phyloP scores from a whole-genome alignment of 2,329 filamentous ascomycete species.

The Paecilomyces dactylethromorphus region DNA sequence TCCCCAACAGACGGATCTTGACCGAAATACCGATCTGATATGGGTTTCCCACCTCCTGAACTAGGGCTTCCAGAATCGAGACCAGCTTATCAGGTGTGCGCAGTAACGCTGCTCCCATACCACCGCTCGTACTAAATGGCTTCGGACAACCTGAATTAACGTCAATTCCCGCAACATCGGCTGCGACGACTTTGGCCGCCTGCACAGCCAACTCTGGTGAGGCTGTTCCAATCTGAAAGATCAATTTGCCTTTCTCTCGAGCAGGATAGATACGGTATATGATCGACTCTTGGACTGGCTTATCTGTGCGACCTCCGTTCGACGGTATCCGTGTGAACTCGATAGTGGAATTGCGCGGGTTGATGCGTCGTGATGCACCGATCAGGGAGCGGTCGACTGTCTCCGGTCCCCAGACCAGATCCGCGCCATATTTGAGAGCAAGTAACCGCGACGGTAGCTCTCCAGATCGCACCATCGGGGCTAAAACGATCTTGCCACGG shows the following conservation, averaged over 20 bases:
- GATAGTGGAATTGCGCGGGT: conserved; percentile 69
- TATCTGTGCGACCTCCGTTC: conserved; percentile 47
- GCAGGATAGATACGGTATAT: conserved; percentile 80
- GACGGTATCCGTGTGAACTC: conserved; percentile 77
- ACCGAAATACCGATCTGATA: conserved; percentile 92
- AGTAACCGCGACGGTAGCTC: conserved; percentile 85
- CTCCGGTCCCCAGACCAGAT: conserved; percentile 96
- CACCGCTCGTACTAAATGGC: conserved; percentile 85
- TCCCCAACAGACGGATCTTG: conserved; percentile 86
- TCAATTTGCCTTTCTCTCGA: conserved; percentile 65
- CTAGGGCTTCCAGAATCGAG: conserved; percentile 75
- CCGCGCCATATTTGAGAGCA: conserved; percentile 89
- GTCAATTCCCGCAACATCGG: conserved; percentile 87
- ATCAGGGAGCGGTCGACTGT: conserved; percentile 91
- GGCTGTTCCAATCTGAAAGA: conserved; percentile 90
- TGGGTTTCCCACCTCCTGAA: conserved; percentile 66
- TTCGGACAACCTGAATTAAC: conserved; percentile 98
- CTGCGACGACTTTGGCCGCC: conserved; percentile 76
- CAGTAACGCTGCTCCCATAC: conserved; percentile 91
- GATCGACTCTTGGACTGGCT: conserved; percentile 52
- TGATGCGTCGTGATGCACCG: conserved; percentile 71
- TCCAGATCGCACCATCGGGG: conserved; percentile 97
- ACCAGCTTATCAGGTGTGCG: conserved; percentile 77
- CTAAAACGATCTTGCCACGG: conserved; percentile 85
- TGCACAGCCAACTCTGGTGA: conserved; percentile 75